These are phyloP conservation scores for Asterophora parasitica DNA, from an alignment of 768 basidiomycete species.

Conservation along the genomic window DNA sequence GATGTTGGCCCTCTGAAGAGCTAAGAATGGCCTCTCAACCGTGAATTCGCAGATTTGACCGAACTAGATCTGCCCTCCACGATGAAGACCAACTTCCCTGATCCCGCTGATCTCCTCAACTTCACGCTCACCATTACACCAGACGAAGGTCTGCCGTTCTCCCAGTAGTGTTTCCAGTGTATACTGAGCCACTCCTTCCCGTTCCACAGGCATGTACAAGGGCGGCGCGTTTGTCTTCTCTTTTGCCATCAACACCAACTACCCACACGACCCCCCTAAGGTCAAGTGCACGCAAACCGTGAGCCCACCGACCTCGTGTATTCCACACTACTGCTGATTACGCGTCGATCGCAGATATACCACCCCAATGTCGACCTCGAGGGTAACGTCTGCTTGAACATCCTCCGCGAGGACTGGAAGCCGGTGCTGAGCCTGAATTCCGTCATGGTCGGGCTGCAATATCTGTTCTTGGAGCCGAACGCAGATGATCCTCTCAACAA, in stretches of 20 bases:
- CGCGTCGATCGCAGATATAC: constrained; percentile 66
- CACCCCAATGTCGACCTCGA: constrained; percentile 98
- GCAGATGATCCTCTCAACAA: constrained; percentile 99
- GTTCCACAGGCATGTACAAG: constrained; percentile 87
- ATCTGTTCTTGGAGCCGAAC: constrained; percentile 97
- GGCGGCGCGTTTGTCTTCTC: constrained; percentile 92
- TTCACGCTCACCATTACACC: constrained; percentile 94
- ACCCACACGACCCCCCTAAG: constrained; percentile 98
- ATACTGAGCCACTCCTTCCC: constrained; percentile 1
- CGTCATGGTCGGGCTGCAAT: constrained; percentile 97
- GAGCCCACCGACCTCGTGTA: constrained; percentile 23
- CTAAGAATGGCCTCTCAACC: not conserved
- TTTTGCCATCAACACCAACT: constrained; percentile 94
- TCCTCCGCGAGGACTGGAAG: constrained; percentile 99
- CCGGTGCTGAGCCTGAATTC: constrained; percentile 96
- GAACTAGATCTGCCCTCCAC: constrained; percentile 94
- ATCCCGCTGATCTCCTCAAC: constrained; percentile 92
- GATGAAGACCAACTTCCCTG: constrained; percentile 93
- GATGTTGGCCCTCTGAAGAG: not conserved
- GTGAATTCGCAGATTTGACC: constrained; percentile 67
- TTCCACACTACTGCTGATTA: constrained; percentile 8
- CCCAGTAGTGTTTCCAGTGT: not conserved
- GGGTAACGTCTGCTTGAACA: constrained; percentile 98
- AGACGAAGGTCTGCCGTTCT: constrained; percentile 73
- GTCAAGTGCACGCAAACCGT: constrained; percentile 97